Percentiles rank a stretch among this genome's conserved stretches.
These are phyloP conservation scores for Yamadazyma atlantica DNA, from an alignment of 1,139 yeast genomes.

Conservation along the genomic window DNA sequence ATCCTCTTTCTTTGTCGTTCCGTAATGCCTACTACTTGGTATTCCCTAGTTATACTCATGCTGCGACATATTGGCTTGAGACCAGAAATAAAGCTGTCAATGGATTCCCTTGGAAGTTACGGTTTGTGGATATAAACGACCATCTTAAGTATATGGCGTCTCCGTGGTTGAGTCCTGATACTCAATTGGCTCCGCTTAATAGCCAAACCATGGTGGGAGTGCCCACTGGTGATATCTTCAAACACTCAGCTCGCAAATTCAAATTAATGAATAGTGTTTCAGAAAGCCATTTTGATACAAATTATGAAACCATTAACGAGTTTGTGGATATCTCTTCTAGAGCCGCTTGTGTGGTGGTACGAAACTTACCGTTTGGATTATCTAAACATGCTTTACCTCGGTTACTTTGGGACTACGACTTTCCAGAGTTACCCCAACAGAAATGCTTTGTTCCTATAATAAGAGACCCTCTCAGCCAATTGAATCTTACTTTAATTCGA, in stretches of 20 bases:
- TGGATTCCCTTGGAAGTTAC: slow-evolving; percentile 47
- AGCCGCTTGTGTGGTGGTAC: slow-evolving; percentile 29
- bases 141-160: slow-evolving; percentile 26
- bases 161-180: slow-evolving; percentile 21
- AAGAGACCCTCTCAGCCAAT: slow-evolving; percentile 28
- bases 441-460: slow-evolving; percentile 21
- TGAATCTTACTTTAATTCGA: slow-evolving; percentile 37
- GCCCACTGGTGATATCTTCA: neutral
- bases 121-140: slow-evolving; percentile 34
- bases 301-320: slow-evolving; percentile 8
- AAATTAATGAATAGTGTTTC: neutral
- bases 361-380: slow-evolving; percentile 42
- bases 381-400: slow-evolving; percentile 30
- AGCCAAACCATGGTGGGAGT: neutral
- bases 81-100: slow-evolving; percentile 48
- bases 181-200: neutral
- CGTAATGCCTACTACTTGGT: slow-evolving; percentile 52
- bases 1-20: slow-evolving; percentile 43
- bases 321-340: slow-evolving; percentile 12
- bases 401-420: slow-evolving; percentile 42
- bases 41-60: slow-evolving; percentile 47
- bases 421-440: slow-evolving; percentile 17
- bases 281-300: slow-evolving; percentile 4
- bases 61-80: slow-evolving; percentile 51
- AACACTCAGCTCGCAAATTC: neutral